Base-by-base conservation (phyloP, 352 stramenopile species). In the Globisporangium orthogonon region DNA sequence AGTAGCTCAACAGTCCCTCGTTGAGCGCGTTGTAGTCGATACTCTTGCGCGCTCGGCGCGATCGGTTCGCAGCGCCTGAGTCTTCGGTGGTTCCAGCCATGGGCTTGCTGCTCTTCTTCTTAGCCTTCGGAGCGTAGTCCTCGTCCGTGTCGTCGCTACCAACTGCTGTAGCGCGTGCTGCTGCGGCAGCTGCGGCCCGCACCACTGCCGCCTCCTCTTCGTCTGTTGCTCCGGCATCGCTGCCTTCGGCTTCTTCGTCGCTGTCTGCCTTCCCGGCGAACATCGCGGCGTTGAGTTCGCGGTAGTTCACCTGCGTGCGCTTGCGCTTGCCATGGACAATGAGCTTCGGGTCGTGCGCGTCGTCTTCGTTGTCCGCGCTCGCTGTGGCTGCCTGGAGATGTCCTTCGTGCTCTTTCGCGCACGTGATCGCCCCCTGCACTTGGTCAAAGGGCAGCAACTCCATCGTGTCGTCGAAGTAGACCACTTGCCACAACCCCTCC, bases 291-390 rank as follows among this genome's bases (percentile, higher is more conserved):
- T 95, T 92, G 13, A 95, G 72, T 43, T 74, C 63, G n/a, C 74
- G 81, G 53, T 95, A 95, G 67, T 95, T 73, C 14, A 95, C 85
- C 2, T 73, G 66, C 15, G 69, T 87, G 17, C 85, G 78, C 69
- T 91, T 91, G 43, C 85, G 78, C 60, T 95, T 95, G 49, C 83
- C 78, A 23, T 70, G 65, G 4, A 91, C 35, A 56, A 91, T 87
- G 40, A 89, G 58, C 4, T 59, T 65, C 2, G 50, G 31, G 56
- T 86, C 66, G 4, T 66, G 55, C 7, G 56, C 66, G 17, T 72
- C 58, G 4, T 41, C 54, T 30, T 64, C 45, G 15, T 23, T 23
- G 23, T 23, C 23, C 23, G 23, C 23, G 23, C 1, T 23, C 23
- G 23, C 23, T 23, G 48, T 17, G 28, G 45, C 23, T 35, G 23